Evolutionary conservation across 1,284 basidiomycete genomes (phyloP), one percentile per base, ranked within the genome.

Genomic region (Singerocomus inundabilis): DNA sequence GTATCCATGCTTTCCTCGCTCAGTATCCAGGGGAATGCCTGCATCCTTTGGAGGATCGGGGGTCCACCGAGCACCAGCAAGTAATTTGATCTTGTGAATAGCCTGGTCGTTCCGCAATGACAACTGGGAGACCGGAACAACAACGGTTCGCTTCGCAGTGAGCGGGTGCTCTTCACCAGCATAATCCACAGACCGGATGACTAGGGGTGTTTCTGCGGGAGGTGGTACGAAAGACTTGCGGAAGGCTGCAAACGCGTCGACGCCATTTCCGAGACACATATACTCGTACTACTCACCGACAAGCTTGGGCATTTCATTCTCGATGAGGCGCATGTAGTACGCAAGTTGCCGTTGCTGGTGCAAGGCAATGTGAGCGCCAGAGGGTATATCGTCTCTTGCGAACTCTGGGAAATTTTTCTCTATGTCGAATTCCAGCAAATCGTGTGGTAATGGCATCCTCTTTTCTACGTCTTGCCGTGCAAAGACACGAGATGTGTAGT

Each of bases 41-140:
- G 81, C 75, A 56, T 90, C 84, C 24, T 75, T 70, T 4, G 90
- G 89, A 26, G 84, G 80, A 25, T 81, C 77, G 5, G 81, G 82
- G 13, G 84, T 80, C 92, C 92, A 95, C 48, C 93, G 76, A 24
- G 84, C 73, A 15, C 92, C 93, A 18, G 92, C 89, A 24, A 95
- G 75, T 2, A 95, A 72, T 65, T 91, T 90, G 64, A 91, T 72
- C 63, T 86, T 88, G 65, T 92, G 87, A 10, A 85, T 67, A 5
- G 91, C 88, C 26, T 73, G 69, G 12, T 79, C 73, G 44, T 74
- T 68, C 36, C 72, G 74, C 55, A 95, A 71, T 0, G 89, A 85
- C 29, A 95, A 75, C 16, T 79, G 70, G 39, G 87, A 75, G 29
- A 95, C 81, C 11, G 91, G 79, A 8, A 82, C 85, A 32, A 88